A percentile compares a stretch with the other conserved stretches of the same genome.
phyloP scores from a whole-genome alignment of 176 grass and related monocot genomes.

The Rhynchospora breviuscula region DNA sequence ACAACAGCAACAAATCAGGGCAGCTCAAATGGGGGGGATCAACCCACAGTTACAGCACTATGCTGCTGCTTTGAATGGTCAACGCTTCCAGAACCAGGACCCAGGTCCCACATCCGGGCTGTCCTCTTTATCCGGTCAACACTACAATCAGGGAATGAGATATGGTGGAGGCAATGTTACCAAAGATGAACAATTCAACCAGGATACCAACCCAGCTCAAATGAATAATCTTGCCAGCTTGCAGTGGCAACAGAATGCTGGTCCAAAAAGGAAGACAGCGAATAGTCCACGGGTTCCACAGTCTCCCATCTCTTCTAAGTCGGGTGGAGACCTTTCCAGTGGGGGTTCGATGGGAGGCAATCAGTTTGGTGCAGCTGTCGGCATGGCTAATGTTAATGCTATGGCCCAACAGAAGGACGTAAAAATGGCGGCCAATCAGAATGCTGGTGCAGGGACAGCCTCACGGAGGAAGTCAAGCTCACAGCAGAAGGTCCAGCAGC shows the following conservation, averaged over 20 bases:
- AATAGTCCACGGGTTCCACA: slow-evolving; percentile 60
- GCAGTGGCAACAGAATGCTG: slow-evolving; percentile 49
- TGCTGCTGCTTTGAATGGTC: slow-evolving; percentile 49
- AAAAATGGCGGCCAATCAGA: slow-evolving; percentile 63
- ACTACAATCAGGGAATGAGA: slow-evolving; percentile 44
- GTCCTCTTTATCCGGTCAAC: slow-evolving; percentile 35
- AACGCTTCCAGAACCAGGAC: slow-evolving; percentile 59
- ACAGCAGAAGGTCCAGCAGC: slow-evolving; percentile 72
- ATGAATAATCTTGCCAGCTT: slow-evolving; percentile 11
- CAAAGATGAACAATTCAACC: slow-evolving; percentile 68
- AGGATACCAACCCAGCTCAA: slow-evolving; percentile 30
- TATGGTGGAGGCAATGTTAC: slow-evolving; percentile 25
- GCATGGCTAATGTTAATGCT: slow-evolving; percentile 44
- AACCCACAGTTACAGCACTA: slow-evolving; percentile 71
- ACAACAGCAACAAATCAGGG: slow-evolving; percentile 59
- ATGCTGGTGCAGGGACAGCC: slow-evolving; percentile 49
- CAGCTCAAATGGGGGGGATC: slow-evolving; percentile 37
- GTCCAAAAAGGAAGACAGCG: slow-evolving; percentile 55
- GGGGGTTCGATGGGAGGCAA: slow-evolving; percentile 65
- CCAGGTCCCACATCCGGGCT: slow-evolving; percentile 56
- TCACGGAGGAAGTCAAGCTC: slow-evolving; percentile 65
- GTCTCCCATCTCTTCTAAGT: slow-evolving; percentile 93
- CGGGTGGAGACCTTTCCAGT: slow-evolving; percentile 80
- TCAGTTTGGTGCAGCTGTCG: slow-evolving; percentile 62
- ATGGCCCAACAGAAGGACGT: slow-evolving; percentile 73